Evolutionary conservation across 805 yeast species (phyloP).

Genomic region (Candida maltosa): DNA sequence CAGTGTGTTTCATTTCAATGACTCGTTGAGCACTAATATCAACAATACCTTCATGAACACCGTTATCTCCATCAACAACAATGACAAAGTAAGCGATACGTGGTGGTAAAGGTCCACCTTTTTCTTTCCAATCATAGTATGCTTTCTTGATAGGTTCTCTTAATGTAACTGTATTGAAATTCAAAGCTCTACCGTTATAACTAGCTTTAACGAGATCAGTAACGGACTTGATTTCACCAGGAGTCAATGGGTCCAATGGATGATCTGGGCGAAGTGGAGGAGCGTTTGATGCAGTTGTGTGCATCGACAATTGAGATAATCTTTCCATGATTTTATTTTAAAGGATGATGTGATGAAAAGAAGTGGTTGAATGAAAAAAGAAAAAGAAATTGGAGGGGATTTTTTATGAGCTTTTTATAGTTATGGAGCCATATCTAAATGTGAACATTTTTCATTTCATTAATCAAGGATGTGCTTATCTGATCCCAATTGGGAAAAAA

Average conservation of each 20-base stretch:
- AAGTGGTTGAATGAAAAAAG: too few relatives aligned
- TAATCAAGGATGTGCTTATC: background rate
- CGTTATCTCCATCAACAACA: constrained; percentile 54
- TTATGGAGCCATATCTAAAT: too few relatives aligned
- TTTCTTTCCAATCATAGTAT: constrained; percentile 63
- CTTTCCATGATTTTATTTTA: constrained; percentile 61
- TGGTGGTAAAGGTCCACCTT: constrained; percentile 59
- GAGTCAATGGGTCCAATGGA: constrained; percentile 70
- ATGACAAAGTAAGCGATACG: constrained; percentile 67
- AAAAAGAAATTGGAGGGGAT: background rate
- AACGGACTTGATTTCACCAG: constrained; percentile 58
- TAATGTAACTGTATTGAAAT: constrained; percentile 68
- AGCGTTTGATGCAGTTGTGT: constrained; percentile 52
- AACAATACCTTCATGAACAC: constrained; percentile 70
- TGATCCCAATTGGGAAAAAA: too few relatives aligned
- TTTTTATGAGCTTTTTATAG: background rate
- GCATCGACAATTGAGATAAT: constrained; percentile 60
- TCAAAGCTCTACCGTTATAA: constrained; percentile 42
- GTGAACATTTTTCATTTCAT: too few relatives aligned
- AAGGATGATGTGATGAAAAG: too few relatives aligned
- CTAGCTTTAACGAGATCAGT: constrained; percentile 49
- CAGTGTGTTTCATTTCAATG: constrained; percentile 44
- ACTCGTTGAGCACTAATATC: constrained; percentile 50
- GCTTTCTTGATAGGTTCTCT: constrained; percentile 68
- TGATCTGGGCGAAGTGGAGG: constrained; percentile 58